phyloP scores from a whole-genome alignment of 306 rosid species.

The Sphenostylis stenocarpa region DNA sequence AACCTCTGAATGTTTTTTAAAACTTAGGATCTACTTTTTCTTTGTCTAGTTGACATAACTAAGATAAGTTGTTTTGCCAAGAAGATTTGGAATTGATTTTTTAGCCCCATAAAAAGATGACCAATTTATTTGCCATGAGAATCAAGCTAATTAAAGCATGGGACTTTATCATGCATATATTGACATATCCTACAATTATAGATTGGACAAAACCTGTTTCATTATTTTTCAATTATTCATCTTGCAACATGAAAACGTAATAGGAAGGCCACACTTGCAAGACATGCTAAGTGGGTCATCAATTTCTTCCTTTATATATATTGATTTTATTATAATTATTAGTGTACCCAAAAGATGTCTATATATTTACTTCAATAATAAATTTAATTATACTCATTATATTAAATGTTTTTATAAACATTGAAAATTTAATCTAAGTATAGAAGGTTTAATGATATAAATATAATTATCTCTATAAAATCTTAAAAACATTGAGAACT shows the following conservation, averaged over 20 bases:
- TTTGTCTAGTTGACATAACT: neutral
- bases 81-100: neutral
- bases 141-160: neutral
- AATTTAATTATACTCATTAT: neutral
- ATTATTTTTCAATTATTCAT: slow-evolving; percentile 6
- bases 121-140: neutral
- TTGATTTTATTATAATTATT: neutral
- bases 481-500: neutral
- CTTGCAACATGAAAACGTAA: neutral
- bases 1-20: neutral
- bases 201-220: neutral
- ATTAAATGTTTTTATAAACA: neutral
- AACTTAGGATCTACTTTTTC: neutral
- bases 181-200: neutral
- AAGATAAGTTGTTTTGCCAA: neutral
- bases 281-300: slow-evolving; percentile 17
- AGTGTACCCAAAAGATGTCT: neutral
- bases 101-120: neutral
- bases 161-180: neutral
- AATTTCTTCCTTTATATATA: neutral
- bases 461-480: neutral
- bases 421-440: neutral
- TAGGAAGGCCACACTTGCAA: slow-evolving; percentile 33
- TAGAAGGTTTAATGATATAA: neutral
- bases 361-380: neutral